Percentiles rank a stretch among this genome's conserved stretches.
Conservation (phyloP, 2,329 filamentous ascomycete species). For the Harringtonia aguacate region DNA sequence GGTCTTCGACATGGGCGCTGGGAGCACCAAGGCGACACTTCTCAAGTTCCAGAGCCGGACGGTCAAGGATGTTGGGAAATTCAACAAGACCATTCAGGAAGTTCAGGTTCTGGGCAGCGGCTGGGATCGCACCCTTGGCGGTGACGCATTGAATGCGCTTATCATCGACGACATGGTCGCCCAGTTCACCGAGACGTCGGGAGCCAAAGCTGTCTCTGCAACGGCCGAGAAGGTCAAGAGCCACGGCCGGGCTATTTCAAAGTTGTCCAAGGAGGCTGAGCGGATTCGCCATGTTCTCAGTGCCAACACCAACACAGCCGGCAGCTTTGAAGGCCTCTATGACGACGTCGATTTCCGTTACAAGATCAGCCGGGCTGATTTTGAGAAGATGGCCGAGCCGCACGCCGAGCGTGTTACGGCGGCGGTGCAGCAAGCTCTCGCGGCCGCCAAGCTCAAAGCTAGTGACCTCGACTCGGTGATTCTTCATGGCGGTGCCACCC, state of each 20-base stretch:
- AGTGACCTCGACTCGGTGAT: slow-evolving; percentile 80
- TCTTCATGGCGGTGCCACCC: slow-evolving; percentile 79
- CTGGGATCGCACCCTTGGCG: slow-evolving; percentile 84
- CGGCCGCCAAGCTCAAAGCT: slow-evolving; percentile 60
- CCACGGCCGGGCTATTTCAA: slow-evolving; percentile 78
- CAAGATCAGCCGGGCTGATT: slow-evolving; percentile 69
- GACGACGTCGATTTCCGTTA: slow-evolving; percentile 92
- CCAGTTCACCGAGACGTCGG: slow-evolving; percentile 62
- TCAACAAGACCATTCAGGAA: slow-evolving; percentile 95
- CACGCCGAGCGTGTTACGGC: slow-evolving; percentile 57
- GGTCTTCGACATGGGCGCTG: slow-evolving; percentile 96
- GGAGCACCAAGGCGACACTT: slow-evolving; percentile 82
- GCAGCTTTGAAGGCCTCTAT: slow-evolving; percentile 79
- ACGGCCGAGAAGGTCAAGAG: slow-evolving; percentile 52
- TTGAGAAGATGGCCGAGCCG: slow-evolving; percentile 64
- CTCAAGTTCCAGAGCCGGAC: slow-evolving; percentile 80
- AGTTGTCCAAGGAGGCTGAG: slow-evolving; percentile 89
- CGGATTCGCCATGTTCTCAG: slow-evolving; percentile 80
- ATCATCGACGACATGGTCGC: slow-evolving; percentile 83
- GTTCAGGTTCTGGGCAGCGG: slow-evolving; percentile 78
- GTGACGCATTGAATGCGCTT: slow-evolving; percentile 77
- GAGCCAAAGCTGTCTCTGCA: slow-evolving; percentile 53
- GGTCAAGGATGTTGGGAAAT: slow-evolving; percentile 85
- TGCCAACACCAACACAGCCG: slow-evolving; percentile 73
- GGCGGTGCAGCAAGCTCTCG: slow-evolving; percentile 65